phyloP scores from a whole-genome alignment of 768 basidiomycete genomes.

The Suillus plorans region DNA sequence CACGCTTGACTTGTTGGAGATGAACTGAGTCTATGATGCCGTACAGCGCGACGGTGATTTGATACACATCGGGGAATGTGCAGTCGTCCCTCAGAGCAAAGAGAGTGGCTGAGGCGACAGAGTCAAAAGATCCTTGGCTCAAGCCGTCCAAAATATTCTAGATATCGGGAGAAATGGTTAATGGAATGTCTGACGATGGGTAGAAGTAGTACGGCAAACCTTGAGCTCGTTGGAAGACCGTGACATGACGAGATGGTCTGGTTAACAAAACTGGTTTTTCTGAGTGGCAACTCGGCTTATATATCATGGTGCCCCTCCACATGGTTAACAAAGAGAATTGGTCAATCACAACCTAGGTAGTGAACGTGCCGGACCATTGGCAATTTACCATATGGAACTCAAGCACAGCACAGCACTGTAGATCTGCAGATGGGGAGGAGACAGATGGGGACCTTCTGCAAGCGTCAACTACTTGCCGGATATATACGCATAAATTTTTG shows the following conservation, averaged over 20 bases:
- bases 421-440: background rate
- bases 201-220: conserved; percentile 9
- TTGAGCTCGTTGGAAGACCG: conserved; percentile 15
- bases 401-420: background rate
- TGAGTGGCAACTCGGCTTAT: background rate
- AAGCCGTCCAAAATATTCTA: conserved; percentile 17
- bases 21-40: conserved; percentile 17
- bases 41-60: conserved; percentile 21
- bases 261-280: background rate
- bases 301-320: background rate
- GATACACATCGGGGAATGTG: conserved; percentile 16
- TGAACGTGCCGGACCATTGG: too few species aligned
- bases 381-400: too few species aligned
- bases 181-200: background rate
- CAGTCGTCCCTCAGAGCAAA: conserved; percentile 22
- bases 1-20: conserved; percentile 17
- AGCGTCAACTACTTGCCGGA: background rate
- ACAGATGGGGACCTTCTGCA: background rate
- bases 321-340: too few species aligned
- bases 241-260: conserved; percentile 12
- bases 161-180: background rate
- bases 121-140: conserved; percentile 21
- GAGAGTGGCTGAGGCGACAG: conserved; percentile 16
- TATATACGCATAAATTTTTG: background rate
- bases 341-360: too few species aligned